Evolutionary conservation across 805 yeast species (phyloP).

Genomic region (Candida montana): DNA sequence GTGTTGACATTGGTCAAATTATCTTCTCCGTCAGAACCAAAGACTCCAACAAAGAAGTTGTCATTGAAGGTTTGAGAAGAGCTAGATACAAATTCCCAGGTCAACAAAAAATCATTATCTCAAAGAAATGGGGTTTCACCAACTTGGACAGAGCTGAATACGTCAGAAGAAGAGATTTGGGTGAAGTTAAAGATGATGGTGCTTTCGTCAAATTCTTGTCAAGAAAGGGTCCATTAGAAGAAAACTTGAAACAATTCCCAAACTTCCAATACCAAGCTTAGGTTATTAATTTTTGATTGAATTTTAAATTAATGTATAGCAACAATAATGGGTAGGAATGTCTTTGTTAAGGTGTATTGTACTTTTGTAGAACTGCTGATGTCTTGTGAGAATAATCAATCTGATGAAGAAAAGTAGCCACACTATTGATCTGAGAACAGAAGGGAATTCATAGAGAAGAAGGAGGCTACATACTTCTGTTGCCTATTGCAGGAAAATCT

Average conservation of each 20-base stretch:
- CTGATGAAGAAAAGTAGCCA: too few relatives aligned
- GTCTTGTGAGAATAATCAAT: too few relatives aligned
- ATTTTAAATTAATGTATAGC: constrained; percentile 5
- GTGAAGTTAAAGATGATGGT: constrained; percentile 99
- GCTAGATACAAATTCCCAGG: constrained; percentile 99
- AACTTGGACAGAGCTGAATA: constrained; percentile 96
- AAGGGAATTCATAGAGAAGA: too few relatives aligned
- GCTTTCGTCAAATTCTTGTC: constrained; percentile 98
- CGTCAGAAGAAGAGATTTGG: constrained; percentile 82
- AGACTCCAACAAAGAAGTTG: constrained; percentile 96
- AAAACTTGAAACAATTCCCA: constrained; percentile 93
- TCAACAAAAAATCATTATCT: constrained; percentile 98
- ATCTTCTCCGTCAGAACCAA: constrained; percentile 97
- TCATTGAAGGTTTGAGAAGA: constrained; percentile 99
- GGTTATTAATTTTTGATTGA: constrained; percentile 13
- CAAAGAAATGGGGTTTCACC: constrained; percentile 99
- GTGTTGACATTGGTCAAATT: constrained; percentile 98
- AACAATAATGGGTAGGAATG: constrained; percentile 3
- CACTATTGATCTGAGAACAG: too few relatives aligned
- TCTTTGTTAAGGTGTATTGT: background rate
- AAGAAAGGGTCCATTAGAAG: constrained; percentile 91
- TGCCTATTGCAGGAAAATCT: too few relatives aligned
- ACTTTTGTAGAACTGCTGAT: too few relatives aligned
- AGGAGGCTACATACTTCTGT: too few relatives aligned
- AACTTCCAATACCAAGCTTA: constrained; percentile 50